phyloP scores from a whole-genome alignment of 2,329 filamentous ascomycete species.

The Fusarium redolens region DNA sequence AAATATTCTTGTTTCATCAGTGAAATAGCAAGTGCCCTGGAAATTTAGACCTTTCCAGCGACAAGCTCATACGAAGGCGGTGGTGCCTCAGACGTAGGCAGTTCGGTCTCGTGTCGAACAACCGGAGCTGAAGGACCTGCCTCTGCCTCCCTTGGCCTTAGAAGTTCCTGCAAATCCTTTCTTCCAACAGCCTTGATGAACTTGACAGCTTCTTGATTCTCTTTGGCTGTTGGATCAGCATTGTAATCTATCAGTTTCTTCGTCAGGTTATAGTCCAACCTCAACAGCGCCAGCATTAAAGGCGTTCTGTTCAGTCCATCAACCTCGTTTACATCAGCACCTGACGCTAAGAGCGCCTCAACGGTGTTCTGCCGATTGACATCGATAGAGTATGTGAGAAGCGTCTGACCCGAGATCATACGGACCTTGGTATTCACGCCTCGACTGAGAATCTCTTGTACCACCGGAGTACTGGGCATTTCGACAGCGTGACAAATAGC shows the following conservation, averaged over 20 bases:
- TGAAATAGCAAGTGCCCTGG: fast-evolving
- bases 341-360: neutral
- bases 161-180: neutral
- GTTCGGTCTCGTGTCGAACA: neutral
- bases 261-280: constrained; percentile 8
- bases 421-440: constrained; percentile 1
- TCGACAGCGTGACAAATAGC: constrained; percentile 17
- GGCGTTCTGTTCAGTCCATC: constrained; percentile 19
- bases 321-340: neutral
- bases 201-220: neutral
- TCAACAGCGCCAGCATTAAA: neutral
- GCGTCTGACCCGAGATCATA: constrained; percentile 6
- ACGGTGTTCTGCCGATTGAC: neutral
- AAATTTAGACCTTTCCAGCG: neutral
- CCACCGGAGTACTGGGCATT: neutral
- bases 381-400: constrained; percentile 14
- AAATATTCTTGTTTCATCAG: fast-evolving
- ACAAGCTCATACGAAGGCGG: constrained; percentile 11
- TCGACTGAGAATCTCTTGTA: neutral
- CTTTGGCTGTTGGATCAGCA: neutral
- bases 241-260: neutral
- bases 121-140: neutral
- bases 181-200: constrained; percentile 6
- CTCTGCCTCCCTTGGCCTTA: neutral
- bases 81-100: neutral